These are phyloP conservation scores for Dryadomyces quercus-mongolicae DNA, from an alignment of 2,329 filamentous ascomycete species.

Conservation along the genomic window DNA sequence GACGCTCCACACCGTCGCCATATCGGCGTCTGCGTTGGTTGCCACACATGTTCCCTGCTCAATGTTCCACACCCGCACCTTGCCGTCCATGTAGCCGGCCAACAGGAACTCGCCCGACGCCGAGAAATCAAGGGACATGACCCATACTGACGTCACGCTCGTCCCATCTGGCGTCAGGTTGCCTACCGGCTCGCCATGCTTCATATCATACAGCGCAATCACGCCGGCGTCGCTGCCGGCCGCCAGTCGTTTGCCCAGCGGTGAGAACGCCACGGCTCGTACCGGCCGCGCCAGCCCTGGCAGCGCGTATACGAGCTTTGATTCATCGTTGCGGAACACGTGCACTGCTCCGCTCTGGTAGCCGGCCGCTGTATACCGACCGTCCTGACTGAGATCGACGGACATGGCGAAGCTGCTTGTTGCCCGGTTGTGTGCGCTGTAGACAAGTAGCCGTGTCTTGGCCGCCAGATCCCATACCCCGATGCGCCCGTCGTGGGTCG, in stretches of 20 bases:
- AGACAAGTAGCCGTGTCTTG: constrained; percentile 47
- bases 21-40: constrained; percentile 84
- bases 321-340: constrained; percentile 87
- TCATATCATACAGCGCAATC: constrained; percentile 85
- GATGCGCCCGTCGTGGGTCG: constrained; percentile 76
- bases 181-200: constrained; percentile 82
- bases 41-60: constrained; percentile 76
- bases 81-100: constrained; percentile 81
- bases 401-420: constrained; percentile 68
- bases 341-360: constrained; percentile 89
- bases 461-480: constrained; percentile 70
- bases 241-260: constrained; percentile 70
- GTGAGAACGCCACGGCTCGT: constrained; percentile 77
- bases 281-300: constrained; percentile 80
- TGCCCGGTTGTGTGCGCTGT: constrained; percentile 49
- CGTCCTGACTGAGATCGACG: constrained; percentile 70
- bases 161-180: constrained; percentile 41
- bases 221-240: constrained; percentile 81
- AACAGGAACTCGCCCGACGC: constrained; percentile 84
- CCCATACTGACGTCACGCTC: constrained; percentile 25
- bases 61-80: constrained; percentile 91
- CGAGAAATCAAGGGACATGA: constrained; percentile 87
- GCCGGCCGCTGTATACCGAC: constrained; percentile 76
- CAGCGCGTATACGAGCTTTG: constrained; percentile 73
- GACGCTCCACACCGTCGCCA: constrained; percentile 68